Conservation (phyloP, 2,329 filamentous ascomycete genomes). For the Lasiodiplodia gonubiensis region DNA sequence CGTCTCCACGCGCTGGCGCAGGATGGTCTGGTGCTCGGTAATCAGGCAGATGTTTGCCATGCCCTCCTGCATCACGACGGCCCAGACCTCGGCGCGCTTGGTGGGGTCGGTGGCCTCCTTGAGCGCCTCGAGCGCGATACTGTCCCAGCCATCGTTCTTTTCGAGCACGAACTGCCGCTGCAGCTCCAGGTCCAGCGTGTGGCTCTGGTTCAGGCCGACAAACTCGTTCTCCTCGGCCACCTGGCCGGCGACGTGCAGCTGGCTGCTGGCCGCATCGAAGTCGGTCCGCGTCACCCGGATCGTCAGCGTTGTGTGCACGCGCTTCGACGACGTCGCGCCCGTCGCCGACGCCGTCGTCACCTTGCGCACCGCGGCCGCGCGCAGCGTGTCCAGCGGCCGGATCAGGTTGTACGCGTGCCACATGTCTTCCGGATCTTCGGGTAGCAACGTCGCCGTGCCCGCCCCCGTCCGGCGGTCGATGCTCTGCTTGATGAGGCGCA, state of each 20-base stretch:
- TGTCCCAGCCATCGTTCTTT: conserved; percentile 88
- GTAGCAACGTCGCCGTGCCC: conserved; percentile 68
- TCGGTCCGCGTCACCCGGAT: conserved; percentile 70
- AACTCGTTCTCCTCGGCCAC: conserved; percentile 70
- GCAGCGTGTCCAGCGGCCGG: conserved; percentile 67
- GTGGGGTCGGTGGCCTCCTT: conserved; percentile 79
- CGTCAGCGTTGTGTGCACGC: conserved; percentile 68
- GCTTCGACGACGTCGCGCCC: conserved; percentile 66
- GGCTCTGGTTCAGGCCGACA: conserved; percentile 70
- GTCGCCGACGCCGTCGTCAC: conserved; percentile 66
- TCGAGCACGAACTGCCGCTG: conserved; percentile 86
- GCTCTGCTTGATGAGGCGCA: conserved; percentile 71
- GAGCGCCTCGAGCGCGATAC: conserved; percentile 78
- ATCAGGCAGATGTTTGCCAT: conserved; percentile 83
- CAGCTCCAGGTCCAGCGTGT: conserved; percentile 83
- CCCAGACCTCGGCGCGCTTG: conserved; percentile 80
- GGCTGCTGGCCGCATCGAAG: conserved; percentile 71
- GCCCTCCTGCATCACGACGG: conserved; percentile 92
- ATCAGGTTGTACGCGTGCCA: conserved; percentile 80
- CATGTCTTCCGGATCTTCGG: conserved; percentile 79
- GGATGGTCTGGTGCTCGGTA: conserved; percentile 77
- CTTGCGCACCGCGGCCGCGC: conserved; percentile 69
- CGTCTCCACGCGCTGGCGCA: conserved; percentile 73
- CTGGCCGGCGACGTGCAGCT: conserved; percentile 71
- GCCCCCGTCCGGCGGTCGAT: conserved; percentile 69